Percentiles rank a stretch among this genome's conserved stretches.
Evolutionary conservation across 2,329 filamentous ascomycete genomes (phyloP).

Genomic region (Colletotrichum agaves): DNA sequence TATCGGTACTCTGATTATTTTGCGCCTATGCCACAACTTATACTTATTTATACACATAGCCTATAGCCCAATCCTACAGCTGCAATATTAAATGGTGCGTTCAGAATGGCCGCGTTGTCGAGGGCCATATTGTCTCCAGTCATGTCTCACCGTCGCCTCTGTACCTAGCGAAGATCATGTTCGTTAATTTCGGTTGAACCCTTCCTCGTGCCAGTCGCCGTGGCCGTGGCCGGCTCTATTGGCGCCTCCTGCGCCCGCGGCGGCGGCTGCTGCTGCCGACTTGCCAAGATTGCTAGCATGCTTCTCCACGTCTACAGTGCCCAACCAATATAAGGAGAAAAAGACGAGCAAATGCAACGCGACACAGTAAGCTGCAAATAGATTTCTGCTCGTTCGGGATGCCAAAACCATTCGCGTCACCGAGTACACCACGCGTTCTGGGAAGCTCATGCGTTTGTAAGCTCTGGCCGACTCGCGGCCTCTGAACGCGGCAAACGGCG

Average conservation of each 20-base stretch:
- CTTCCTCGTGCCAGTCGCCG: slow-evolving; percentile 73
- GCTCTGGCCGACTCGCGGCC: slow-evolving; percentile 92
- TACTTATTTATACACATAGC: slow-evolving; percentile 14
- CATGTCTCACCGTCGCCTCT: not conserved
- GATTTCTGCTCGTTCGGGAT: slow-evolving; percentile 87
- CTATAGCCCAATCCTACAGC: slow-evolving; percentile 22
- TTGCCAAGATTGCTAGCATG: slow-evolving; percentile 68
- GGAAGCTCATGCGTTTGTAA: slow-evolving; percentile 91
- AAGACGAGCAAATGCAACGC: slow-evolving; percentile 91
- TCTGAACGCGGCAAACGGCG: slow-evolving; percentile 93
- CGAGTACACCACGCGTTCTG: slow-evolving; percentile 90
- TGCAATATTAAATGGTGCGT: slow-evolving; percentile 11
- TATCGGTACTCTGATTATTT: slow-evolving; percentile 24
- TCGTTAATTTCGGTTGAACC: slow-evolving; percentile 58
- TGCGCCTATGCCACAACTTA: slow-evolving; percentile 19
- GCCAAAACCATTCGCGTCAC: slow-evolving; percentile 91
- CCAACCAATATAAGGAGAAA: slow-evolving; percentile 85
- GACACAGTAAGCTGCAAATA: slow-evolving; percentile 93
- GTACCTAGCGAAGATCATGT: not conserved
- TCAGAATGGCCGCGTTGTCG: not conserved
- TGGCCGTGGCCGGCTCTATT: slow-evolving; percentile 48
- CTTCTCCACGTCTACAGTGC: slow-evolving; percentile 72
- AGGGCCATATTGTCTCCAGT: not conserved
- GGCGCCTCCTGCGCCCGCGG: slow-evolving; percentile 48
- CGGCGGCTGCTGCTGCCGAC: slow-evolving; percentile 54